Base-by-base conservation (phyloP, 129 eudicot species). In the Erigeron canadensis region DNA sequence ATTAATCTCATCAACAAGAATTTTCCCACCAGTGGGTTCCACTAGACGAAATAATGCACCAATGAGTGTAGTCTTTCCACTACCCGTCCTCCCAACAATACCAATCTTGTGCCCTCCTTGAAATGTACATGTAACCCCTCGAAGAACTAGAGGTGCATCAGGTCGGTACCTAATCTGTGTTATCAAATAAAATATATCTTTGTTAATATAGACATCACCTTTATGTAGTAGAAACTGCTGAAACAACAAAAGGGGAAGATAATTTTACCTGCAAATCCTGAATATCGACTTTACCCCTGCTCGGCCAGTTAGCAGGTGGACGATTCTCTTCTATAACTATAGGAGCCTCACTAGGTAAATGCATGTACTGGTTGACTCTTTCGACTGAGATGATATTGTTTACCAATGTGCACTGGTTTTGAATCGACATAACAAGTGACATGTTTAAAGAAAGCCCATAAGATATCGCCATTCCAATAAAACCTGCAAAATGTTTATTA, bases 321-420 rank as follows among this genome's bases (percentile, higher is more conserved):
- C 97, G 89, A 43, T 76, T 88, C 50, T 83, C 89, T 83, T 86
- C 76, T 41, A 87, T 78, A 12, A 90, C 80, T 71, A 82, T 82
- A 51, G 96, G 99, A 76, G 99, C 97, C 75, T 95, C 99, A 77
- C 96, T 90, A 6, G 87, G 87, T 87, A 95, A 72, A 71, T 90
- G 85, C 96, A 88, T 90, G 74, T 95, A 95, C 73, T 95, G 99
- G 75, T 87, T 76, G 56, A 95, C 93, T 83, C 99, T 84, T 76
- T 95, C 99, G 4, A 95, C 91, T n/a, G 97, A 95, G 61, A 95
- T 84, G 38, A 90, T 90, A 66, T 84, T 79, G 79, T 95, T 95
- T 18, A 88, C 85, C 46, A 95, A 67, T 46, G 83, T 84, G 91
- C 99, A 90, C 81, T 95, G 99, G 77, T 87, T 81, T 79, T 86